Evolutionary conservation across 306 rosid genomes (phyloP), one percentile per base, ranked within the genome.

Genomic region (Citrullus amarus): DNA sequence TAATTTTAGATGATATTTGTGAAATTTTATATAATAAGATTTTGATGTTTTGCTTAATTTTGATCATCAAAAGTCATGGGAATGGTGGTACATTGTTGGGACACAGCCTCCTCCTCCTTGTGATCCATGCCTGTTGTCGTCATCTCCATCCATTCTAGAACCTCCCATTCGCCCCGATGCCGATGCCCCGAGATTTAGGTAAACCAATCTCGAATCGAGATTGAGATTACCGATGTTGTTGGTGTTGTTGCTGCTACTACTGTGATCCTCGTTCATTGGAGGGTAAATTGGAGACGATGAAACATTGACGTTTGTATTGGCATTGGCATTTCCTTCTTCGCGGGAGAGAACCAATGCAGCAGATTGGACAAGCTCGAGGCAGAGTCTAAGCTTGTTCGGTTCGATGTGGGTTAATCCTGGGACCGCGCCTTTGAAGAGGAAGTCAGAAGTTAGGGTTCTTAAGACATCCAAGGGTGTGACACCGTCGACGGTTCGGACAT

Each of bases 401-500:
- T 96, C 99, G 1, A 92, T 91, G 82, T 92, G 98, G 0, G 94
- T 86, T 4, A 96, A 78, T 22, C 99, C 99, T 2, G 99, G 99
- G n/a, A 96, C 97, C 1, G 99, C 97, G 0, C 99, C 99, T 83
- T 96, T 96, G 90, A 96, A 96, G 39, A 96, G 93, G 53, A 96
- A 96, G 79, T 96, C 99, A 0, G 99, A 96, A 6, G 99, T 96
- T 91, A 96, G 98, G 97, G 99, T 96, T 93, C 99, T 82, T 0
- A 96, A 86, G 4, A 93, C 88, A 76, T 96, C 99, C 2, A 96
- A 83, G 0, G 99, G 98, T 0, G 99, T 96, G 16, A 96, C 87
- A 2, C 93, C 97, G 1, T 96, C 97, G 0, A 96, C 86, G 0
- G 99, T 96, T 18, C 98, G 85, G 2, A 93, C 98, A 67, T 96